Evolutionary conservation across 2,329 filamentous ascomycete species (phyloP).

Genomic region (Xylariaceae sp.): DNA sequence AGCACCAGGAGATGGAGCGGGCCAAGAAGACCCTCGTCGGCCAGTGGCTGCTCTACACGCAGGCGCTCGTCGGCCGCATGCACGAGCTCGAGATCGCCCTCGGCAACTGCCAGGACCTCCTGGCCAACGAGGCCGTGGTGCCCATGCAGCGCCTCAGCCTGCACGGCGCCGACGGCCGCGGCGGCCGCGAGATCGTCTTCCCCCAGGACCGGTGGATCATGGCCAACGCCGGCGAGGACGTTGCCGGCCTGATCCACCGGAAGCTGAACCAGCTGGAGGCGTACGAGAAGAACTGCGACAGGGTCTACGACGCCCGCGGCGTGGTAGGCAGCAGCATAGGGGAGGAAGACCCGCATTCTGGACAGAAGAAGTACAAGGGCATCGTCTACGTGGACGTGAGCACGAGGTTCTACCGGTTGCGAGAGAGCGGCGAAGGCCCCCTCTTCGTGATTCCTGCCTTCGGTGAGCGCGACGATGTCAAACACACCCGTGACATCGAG

Average conservation of each 20-base stretch:
- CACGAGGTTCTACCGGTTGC: slow-evolving; percentile 47
- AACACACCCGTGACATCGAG: slow-evolving; percentile 38
- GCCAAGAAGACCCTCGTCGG: slow-evolving; percentile 47
- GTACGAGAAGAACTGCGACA: slow-evolving; percentile 27
- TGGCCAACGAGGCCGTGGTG: slow-evolving; percentile 41
- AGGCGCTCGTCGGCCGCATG: slow-evolving; percentile 45
- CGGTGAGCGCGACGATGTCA: slow-evolving; percentile 36
- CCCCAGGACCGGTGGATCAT: slow-evolving; percentile 50
- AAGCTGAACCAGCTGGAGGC: slow-evolving; percentile 40
- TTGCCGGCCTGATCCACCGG: slow-evolving; percentile 38
- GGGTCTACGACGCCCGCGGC: slow-evolving; percentile 28
- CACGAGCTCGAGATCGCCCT: slow-evolving; percentile 51
- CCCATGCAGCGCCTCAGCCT: slow-evolving; percentile 45
- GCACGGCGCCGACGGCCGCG: slow-evolving; percentile 43
- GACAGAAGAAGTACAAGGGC: slow-evolving; percentile 30
- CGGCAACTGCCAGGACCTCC: slow-evolving; percentile 40
- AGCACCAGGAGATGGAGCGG: slow-evolving; percentile 27
- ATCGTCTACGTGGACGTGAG: slow-evolving; percentile 41
- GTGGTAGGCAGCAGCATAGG: slow-evolving; percentile 34
- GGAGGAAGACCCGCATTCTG: too few relatives aligned
- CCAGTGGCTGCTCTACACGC: slow-evolving; percentile 48
- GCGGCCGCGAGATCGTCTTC: slow-evolving; percentile 45
- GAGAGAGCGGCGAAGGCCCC: slow-evolving; percentile 35
- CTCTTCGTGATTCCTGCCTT: slow-evolving; percentile 48
- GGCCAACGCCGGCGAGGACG: slow-evolving; percentile 45